Conservation (phyloP, 1,139 yeast species). For the Eremothecium cymbalariae region DNA sequence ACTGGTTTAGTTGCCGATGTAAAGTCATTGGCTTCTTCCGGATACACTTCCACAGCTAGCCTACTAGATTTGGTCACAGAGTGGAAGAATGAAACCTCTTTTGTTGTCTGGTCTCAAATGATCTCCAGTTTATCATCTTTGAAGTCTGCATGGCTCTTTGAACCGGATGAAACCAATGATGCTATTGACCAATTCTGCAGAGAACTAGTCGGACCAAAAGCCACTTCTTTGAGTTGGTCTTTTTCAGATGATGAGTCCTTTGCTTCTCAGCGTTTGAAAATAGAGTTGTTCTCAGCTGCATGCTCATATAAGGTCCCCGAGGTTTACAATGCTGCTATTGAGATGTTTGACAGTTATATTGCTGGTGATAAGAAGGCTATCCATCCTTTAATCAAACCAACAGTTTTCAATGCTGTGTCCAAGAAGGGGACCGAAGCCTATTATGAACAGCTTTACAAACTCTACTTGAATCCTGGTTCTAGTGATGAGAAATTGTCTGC, state of each 20-base stretch:
- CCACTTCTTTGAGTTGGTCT: constrained; percentile 60
- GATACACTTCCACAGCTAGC: constrained; percentile 59
- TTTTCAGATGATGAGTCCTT: constrained; percentile 57
- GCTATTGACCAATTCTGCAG: constrained; percentile 54
- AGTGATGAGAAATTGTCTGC: constrained; percentile 74
- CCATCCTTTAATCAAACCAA: constrained; percentile 71
- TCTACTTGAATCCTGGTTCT: constrained; percentile 58
- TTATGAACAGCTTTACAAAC: constrained; percentile 53
- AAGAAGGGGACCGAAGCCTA: constrained; percentile 54
- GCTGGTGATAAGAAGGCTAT: constrained; percentile 60
- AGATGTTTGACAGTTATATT: constrained; percentile 50
- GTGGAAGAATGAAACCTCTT: constrained; percentile 62
- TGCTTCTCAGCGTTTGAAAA: constrained; percentile 67
- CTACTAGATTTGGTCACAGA: constrained; percentile 55
- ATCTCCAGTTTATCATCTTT: constrained; percentile 47
- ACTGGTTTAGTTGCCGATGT: constrained; percentile 83
- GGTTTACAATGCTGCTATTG: constrained; percentile 46
- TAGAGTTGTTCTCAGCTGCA: constrained; percentile 63
- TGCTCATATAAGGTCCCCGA: constrained; percentile 50
- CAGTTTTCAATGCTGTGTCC: constrained; percentile 65
- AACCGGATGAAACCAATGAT: constrained; percentile 46
- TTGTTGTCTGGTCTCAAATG: constrained; percentile 76
- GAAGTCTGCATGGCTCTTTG: constrained; percentile 63
- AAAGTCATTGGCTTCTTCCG: constrained; percentile 62
- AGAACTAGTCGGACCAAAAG: constrained; percentile 52